A percentile compares a stretch with the other conserved stretches of the same genome.
Conservation (phyloP, 2,329 filamentous ascomycete species). For the Neopestalotiopsis clavispora region DNA sequence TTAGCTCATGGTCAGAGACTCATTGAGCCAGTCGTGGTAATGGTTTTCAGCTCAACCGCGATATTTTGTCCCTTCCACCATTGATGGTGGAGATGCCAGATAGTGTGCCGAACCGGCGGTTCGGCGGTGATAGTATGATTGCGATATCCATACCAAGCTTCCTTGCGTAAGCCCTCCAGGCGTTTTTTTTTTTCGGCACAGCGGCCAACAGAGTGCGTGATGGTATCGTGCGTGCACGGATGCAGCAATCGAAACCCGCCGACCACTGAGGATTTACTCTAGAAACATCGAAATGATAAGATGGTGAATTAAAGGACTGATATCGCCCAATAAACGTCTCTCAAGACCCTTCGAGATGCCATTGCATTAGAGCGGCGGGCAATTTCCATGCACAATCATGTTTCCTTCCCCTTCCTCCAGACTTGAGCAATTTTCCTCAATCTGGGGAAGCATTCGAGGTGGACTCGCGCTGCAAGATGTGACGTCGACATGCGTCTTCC, state of each 20-base stretch:
- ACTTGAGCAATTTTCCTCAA: not conserved
- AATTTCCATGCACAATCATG: not conserved
- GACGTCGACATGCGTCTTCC: not conserved
- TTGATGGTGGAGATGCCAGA: not conserved
- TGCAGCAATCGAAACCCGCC: not conserved
- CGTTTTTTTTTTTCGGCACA: not conserved
- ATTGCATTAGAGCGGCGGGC: not conserved
- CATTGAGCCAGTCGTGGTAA: not conserved
- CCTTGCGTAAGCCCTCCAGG: not conserved
- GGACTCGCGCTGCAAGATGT: not conserved
- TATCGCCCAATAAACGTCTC: not conserved
- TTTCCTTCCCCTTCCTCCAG: not conserved
- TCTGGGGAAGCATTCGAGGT: not conserved
- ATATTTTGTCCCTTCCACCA: not conserved
- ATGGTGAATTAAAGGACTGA: not conserved
- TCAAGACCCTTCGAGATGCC: not conserved
- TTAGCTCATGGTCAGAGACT: not conserved
- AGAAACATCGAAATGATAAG: slow-evolving; percentile 1
- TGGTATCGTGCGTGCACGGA: not conserved
- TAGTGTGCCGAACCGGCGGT: not conserved
- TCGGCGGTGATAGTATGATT: not conserved
- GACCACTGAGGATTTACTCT: not conserved
- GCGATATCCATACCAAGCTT: slow-evolving; percentile 1
- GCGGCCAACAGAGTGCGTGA: not conserved
- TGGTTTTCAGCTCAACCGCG: not conserved